These are phyloP conservation scores for Aspergillus niger DNA, from an alignment of 2,329 filamentous ascomycete genomes.

Conservation along the genomic window DNA sequence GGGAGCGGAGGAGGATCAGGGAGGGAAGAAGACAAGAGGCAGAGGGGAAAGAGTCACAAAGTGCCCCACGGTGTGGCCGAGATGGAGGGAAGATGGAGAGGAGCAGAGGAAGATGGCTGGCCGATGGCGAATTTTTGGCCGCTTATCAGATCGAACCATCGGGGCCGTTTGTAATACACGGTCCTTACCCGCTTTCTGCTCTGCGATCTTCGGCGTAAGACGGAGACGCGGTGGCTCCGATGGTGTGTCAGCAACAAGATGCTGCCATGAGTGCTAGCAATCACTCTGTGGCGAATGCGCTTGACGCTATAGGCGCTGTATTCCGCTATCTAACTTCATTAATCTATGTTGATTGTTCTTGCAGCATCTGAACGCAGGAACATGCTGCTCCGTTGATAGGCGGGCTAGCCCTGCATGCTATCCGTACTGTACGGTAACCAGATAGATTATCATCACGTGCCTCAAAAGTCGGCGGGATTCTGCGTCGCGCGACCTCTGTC, in stretches of 20 bases:
- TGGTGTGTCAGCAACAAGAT: not conserved
- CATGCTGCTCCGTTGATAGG: not conserved
- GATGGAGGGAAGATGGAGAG: constrained; percentile 12
- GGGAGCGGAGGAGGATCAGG: not conserved
- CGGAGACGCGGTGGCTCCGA: not conserved
- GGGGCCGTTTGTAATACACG: constrained; percentile 11
- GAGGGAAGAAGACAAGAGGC: not conserved
- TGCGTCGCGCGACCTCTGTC: not conserved
- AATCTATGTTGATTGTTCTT: not conserved
- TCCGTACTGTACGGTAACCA: not conserved
- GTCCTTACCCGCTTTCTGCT: not conserved
- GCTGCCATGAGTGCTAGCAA: not conserved
- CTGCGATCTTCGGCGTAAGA: constrained; percentile 10
- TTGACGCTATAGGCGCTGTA: not conserved
- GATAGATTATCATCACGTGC: constrained; percentile 17
- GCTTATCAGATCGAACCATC: constrained; percentile 37
- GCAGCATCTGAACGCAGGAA: not conserved
- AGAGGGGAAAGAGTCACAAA: constrained; percentile 9
- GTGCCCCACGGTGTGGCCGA: not conserved
- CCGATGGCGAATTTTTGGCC: constrained; percentile 26
- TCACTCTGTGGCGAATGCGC: not conserved
- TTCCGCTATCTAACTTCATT: not conserved
- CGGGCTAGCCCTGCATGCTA: not conserved
- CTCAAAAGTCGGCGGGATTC: constrained; percentile 9
- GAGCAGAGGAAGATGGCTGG: constrained; percentile 16